phyloP scores from a whole-genome alignment of 2,329 filamentous ascomycete species.

The Helotiales sp. region DNA sequence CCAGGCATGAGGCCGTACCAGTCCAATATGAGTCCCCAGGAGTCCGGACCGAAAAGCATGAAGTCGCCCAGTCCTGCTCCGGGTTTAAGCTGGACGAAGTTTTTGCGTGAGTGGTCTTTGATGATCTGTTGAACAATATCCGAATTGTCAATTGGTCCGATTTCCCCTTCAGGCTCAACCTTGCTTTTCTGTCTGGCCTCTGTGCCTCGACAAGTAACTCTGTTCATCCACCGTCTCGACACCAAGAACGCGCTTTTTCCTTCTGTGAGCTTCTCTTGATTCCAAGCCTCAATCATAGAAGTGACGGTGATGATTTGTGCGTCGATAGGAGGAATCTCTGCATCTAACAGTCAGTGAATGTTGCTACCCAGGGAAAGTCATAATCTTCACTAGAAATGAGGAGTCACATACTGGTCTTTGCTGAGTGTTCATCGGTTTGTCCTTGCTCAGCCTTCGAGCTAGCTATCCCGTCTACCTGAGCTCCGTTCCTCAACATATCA shows the following conservation, averaged over 20 bases:
- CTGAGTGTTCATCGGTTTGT: constrained; percentile 4
- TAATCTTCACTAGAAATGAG: neutral
- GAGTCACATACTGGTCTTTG: constrained; percentile 15
- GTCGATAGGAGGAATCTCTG: constrained; percentile 56
- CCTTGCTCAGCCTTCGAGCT: neutral
- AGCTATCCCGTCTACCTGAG: constrained; percentile 10
- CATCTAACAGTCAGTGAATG: constrained; percentile 12
- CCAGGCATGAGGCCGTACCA: constrained; percentile 81
- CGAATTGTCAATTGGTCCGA: constrained; percentile 83
- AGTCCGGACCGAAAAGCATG: constrained; percentile 75
- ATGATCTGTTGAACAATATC: constrained; percentile 73
- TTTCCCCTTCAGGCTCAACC: constrained; percentile 60
- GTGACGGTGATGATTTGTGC: constrained; percentile 77
- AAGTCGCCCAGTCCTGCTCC: constrained; percentile 74
- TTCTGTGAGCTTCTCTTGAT: constrained; percentile 60
- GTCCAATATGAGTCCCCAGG: constrained; percentile 79
- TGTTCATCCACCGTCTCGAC: constrained; percentile 77
- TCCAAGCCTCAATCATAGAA: constrained; percentile 58
- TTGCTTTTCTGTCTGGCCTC: constrained; percentile 64
- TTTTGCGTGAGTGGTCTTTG: constrained; percentile 52
- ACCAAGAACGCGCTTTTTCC: constrained; percentile 79
- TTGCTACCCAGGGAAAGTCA: neutral
- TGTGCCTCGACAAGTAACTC: constrained; percentile 69
- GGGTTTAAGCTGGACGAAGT: constrained; percentile 75
- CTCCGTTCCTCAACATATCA: constrained; percentile 35